Evolutionary conservation across 129 eudicot genomes (phyloP), one percentile per base, ranked within the genome.

Genomic region (Saussurea involucrata): DNA sequence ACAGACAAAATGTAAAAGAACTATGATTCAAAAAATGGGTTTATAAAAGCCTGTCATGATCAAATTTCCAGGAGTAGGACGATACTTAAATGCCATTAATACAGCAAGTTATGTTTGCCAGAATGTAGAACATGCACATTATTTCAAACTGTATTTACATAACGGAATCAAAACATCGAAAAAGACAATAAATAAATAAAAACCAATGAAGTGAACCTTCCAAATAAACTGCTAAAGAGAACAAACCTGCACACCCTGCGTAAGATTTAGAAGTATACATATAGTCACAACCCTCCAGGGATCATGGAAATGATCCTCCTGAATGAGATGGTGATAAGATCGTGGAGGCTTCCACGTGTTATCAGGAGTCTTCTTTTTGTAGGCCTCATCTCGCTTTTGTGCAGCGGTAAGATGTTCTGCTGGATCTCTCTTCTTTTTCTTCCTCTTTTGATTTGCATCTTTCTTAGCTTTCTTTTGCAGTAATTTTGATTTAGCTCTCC

Each of bases 211-310:
- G 33, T 46, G 29, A 22, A 17, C 49, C 68, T 11, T 21, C 36
- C 11, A 60, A 31, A 3, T 27, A 49, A 8, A 36, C 40, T 34
- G 42, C 42, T 36, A 11, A 36, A 40, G 49, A 24, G 61, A 20
- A 21, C 63, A 34, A 21, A 90, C 98, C 97, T 93, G 98, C 32
- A 36, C 25, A 24, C 98, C 97, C 66, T 83, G 85, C 1, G 96
- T 92, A 24, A 24, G 57, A 78, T 92, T 92, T 42, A 92, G 81
- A 79, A 92, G 96, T 69, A 90, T 80, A 68, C 98, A 93, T 37
- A 93, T 93, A 20, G 84, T 90, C 81, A 93, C 83, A 66, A 90
- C 86, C 85, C 95, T 93, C 98, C 98, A 93, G 36, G 98, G 95
- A 82, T 90, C 96, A 76, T 85, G 80, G 71, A 84, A 58, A 81